A percentile compares a stretch with the other conserved stretches of the same genome.
Evolutionary conservation across 768 basidiomycete species (phyloP).

Genomic region (Boletus tomentosulus): DNA sequence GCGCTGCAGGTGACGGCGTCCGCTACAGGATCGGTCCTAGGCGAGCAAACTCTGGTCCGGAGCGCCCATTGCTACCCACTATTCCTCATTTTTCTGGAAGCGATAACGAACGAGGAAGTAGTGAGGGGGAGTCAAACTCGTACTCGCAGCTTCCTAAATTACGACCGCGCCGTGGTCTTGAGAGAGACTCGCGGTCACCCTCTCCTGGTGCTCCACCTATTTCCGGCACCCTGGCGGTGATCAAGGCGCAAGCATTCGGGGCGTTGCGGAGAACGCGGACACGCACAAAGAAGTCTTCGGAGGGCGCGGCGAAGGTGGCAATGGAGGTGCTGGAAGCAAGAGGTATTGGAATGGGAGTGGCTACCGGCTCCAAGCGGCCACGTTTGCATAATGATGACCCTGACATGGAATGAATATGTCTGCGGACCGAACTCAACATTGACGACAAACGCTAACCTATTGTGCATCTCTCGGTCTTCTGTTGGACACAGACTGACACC

Average conservation of each 20-base stretch:
- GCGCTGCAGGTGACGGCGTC: conserved; percentile 49
- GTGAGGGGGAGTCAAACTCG: conserved; percentile 49
- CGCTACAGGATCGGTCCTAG: conserved; percentile 56
- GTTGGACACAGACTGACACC: conserved; percentile 23
- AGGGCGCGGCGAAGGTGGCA: conserved; percentile 67
- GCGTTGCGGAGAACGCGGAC: conserved; percentile 76
- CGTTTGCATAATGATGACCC: conserved; percentile 53
- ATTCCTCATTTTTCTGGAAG: conserved; percentile 47
- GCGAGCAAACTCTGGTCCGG: conserved; percentile 45
- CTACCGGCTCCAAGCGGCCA: conserved; percentile 36
- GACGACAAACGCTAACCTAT: conserved; percentile 27
- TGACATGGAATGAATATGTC: conserved; percentile 30
- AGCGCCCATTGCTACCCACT: conserved; percentile 45
- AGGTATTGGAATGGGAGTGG: conserved; percentile 57
- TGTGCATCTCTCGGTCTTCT: conserved; percentile 23
- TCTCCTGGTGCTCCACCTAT: conserved; percentile 47
- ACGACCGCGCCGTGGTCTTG: conserved; percentile 46
- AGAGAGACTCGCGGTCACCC: conserved; percentile 45
- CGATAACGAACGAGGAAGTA: conserved; percentile 53
- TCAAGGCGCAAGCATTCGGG: conserved; percentile 88
- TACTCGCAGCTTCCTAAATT: conserved; percentile 40
- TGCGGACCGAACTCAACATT: conserved; percentile 12
- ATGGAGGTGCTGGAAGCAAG: conserved; percentile 79
- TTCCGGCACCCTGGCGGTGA: conserved; percentile 82
- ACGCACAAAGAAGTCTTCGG: conserved; percentile 67